Percentiles rank a stretch among this genome's conserved stretches.
Conservation (phyloP, 345 rosid species). For the Leavenworthia alabamica region DNA sequence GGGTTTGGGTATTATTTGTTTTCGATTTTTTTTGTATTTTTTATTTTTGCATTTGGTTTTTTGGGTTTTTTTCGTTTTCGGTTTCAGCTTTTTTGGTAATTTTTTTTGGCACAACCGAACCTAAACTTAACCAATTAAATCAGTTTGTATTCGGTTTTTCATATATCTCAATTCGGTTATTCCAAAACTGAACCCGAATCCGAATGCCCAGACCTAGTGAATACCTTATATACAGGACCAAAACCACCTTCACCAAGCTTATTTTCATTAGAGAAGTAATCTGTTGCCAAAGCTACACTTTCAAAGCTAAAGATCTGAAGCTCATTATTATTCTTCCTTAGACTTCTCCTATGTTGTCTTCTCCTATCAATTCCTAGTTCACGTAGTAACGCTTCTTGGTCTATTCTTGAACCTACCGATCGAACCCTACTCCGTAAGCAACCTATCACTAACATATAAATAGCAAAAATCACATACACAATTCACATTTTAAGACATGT, state of each 20-base stretch:
- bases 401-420: constrained; percentile 11
- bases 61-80: no score
- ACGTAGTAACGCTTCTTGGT: constrained; percentile 28
- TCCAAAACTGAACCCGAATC: no score
- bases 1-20: no score
- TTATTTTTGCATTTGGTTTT: no score
- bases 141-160: no score
- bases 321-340: constrained; percentile 22
- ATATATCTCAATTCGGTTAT: no score
- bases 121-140: no score
- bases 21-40: no score
- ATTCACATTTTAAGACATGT: neutral
- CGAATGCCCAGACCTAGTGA: no score
- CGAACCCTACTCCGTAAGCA: constrained; percentile 7
- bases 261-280: constrained; percentile 34
- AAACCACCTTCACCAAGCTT: constrained; percentile 52
- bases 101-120: no score
- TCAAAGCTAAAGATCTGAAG: constrained; percentile 39
- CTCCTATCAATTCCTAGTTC: constrained; percentile 31
- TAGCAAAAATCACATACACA: neutral
- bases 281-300: constrained; percentile 36
- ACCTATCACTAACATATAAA: neutral
- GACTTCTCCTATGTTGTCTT: neutral
- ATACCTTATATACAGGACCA: constrained; percentile 46
- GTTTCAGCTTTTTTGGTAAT: no score